phyloP scores from a whole-genome alignment of 2,329 filamentous ascomycete species.

The Acephala macrosclerotiorum region DNA sequence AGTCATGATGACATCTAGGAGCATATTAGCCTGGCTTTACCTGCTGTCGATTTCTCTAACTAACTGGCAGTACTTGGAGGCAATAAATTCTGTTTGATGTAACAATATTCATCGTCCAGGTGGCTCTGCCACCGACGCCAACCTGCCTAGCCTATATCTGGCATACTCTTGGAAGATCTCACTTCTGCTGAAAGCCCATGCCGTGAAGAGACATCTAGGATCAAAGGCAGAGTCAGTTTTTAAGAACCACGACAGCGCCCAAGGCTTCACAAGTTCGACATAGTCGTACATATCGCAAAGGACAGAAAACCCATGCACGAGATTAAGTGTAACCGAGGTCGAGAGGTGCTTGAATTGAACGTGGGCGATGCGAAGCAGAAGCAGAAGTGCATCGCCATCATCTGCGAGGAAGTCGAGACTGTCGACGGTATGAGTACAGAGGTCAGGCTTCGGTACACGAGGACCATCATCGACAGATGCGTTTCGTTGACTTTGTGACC shows the following conservation, averaged over 20 bases:
- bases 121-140: too few species aligned
- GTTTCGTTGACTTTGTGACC: neutral
- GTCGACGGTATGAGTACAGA: neutral
- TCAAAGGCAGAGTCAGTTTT: too few species aligned
- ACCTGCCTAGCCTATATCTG: too few species aligned
- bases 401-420: conserved; percentile 12
- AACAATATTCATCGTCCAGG: too few species aligned
- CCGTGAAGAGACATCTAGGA: neutral
- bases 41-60: too few species aligned
- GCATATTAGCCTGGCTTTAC: too few species aligned
- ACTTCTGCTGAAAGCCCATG: too few species aligned
- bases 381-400: conserved; percentile 8
- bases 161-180: too few species aligned
- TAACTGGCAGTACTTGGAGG: too few species aligned
- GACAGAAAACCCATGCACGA: neutral
- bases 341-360: conserved; percentile 5
- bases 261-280: neutral
- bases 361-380: conserved; percentile 11
- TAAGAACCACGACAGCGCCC: too few species aligned
- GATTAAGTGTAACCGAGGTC: neutral
- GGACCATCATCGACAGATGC: neutral
- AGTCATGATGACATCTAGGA: neutral
- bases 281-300: conserved; percentile 15
- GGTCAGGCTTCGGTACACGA: neutral
- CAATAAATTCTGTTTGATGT: too few species aligned